Percentiles rank a stretch among this genome's conserved stretches.
Conservation (phyloP, 768 basidiomycete genomes). For the Mycena galericulata region DNA sequence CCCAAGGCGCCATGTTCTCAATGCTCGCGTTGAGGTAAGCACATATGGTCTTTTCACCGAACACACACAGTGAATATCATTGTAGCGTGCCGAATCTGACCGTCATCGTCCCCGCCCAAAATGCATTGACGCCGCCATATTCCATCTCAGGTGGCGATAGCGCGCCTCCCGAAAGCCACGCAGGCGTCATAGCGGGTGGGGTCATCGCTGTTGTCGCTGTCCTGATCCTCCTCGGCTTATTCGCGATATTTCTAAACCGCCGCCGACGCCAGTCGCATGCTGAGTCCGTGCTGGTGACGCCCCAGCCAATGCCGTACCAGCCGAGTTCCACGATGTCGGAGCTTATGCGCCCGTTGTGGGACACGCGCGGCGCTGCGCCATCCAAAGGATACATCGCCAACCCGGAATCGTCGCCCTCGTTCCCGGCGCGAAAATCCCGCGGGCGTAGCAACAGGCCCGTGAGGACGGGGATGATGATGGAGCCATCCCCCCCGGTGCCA, state of each 20-base stretch:
- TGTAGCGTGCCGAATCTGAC: conserved; percentile 30
- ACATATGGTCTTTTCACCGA: background rate
- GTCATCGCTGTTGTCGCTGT: conserved; percentile 21
- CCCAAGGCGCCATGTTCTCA: conserved; percentile 49
- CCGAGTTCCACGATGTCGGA: too few species aligned
- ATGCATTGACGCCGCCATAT: too few species aligned
- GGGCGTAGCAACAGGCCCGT: too few species aligned
- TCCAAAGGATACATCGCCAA: background rate
- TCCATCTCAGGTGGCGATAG: background rate
- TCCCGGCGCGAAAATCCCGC: background rate
- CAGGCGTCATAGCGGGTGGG: conserved; percentile 31
- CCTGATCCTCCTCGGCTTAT: conserved; percentile 1
- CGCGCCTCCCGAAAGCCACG: background rate
- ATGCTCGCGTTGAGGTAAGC: conserved; percentile 43
- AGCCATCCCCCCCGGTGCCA: too few species aligned
- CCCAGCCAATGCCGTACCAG: background rate
- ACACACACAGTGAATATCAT: background rate
- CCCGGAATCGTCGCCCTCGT: background rate
- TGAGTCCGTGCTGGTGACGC: background rate
- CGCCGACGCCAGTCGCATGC: background rate
- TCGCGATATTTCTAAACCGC: conserved; percentile 27
- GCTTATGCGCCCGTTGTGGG: background rate
- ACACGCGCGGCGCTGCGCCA: background rate
- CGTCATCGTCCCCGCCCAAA: background rate
- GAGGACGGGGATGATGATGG: too few species aligned